phyloP scores from a whole-genome alignment of 768 basidiomycete species.

The Pleurotus sapidus region DNA sequence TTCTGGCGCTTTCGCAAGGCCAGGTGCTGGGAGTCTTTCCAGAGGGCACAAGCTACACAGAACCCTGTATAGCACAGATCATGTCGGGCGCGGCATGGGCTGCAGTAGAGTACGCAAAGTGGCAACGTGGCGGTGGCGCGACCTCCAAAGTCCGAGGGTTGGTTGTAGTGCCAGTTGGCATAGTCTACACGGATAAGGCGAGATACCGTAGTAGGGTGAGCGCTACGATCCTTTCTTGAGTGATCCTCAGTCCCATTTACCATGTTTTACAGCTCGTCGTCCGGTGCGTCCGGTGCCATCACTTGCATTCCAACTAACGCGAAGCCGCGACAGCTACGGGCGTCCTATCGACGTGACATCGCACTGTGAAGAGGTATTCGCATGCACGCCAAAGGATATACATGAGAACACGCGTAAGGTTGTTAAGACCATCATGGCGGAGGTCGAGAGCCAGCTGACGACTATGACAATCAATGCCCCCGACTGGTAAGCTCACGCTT shows the following conservation, averaged over 20 bases:
- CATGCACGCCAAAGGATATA: slow-evolving; percentile 28
- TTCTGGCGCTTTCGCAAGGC: slow-evolving; percentile 47
- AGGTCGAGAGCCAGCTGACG: slow-evolving; percentile 44
- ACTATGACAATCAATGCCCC: slow-evolving; percentile 62
- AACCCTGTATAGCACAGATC: slow-evolving; percentile 43
- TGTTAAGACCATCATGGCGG: slow-evolving; percentile 55
- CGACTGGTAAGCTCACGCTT: slow-evolving; percentile 49
- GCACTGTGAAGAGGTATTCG: slow-evolving; percentile 44
- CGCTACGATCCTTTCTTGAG: slow-evolving; percentile 5
- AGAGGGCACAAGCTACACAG: slow-evolving; percentile 55
- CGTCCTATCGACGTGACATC: slow-evolving; percentile 46
- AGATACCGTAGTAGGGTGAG: slow-evolving; percentile 58
- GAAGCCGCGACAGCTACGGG: slow-evolving; percentile 41
- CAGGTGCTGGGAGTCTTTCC: slow-evolving; percentile 69
- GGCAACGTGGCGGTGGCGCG: slow-evolving; percentile 15
- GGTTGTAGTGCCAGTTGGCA: slow-evolving; percentile 57
- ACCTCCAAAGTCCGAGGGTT: slow-evolving; percentile 23
- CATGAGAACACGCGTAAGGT: slow-evolving; percentile 37
- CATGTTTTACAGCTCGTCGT: slow-evolving; percentile 20
- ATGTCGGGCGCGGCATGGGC: slow-evolving; percentile 70
- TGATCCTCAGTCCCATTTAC: neutral
- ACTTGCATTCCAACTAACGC: neutral
- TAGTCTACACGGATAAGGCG: slow-evolving; percentile 70
- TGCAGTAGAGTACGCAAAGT: slow-evolving; percentile 64
- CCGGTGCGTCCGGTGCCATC: neutral